Evolutionary conservation across 768 basidiomycete genomes (phyloP).

Genomic region (Holtermanniella nyarrowii): DNA sequence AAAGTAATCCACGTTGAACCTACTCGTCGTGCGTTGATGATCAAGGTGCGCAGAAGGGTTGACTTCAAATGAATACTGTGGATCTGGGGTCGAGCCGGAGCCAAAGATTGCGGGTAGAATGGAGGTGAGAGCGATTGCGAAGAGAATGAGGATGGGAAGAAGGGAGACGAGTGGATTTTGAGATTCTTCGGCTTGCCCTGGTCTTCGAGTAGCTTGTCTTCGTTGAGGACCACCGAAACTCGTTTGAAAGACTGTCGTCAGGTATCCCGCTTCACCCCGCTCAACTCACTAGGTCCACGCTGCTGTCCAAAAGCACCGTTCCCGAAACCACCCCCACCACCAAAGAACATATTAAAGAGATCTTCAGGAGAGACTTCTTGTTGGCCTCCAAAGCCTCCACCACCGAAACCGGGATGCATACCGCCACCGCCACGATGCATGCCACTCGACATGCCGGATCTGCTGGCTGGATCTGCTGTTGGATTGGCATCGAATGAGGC

Average conservation of each 20-base stretch:
- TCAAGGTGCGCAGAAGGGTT: conserved; percentile 53
- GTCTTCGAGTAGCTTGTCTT: conserved; percentile 36
- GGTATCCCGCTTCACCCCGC: conserved; percentile 16
- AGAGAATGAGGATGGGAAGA: conserved; percentile 71
- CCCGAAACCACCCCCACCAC: conserved; percentile 47
- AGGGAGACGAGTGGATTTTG: conserved; percentile 53
- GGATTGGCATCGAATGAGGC: conserved; percentile 62
- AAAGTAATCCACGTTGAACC: conserved; percentile 66
- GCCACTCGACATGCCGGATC: conserved; percentile 55
- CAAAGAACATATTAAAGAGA: conserved; percentile 97
- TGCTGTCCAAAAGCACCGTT: background rate
- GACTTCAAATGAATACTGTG: conserved; percentile 60
- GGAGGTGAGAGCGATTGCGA: conserved; percentile 72
- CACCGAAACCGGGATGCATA: conserved; percentile 25
- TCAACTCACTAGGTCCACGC: conserved; percentile 27
- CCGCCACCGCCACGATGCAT: conserved; percentile 13
- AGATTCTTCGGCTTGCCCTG: conserved; percentile 41
- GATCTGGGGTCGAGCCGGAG: conserved; percentile 62
- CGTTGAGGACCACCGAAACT: conserved; percentile 46
- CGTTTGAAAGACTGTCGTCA: conserved; percentile 65
- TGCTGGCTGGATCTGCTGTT: conserved; percentile 65
- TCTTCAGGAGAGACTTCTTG: conserved; percentile 91
- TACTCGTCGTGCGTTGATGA: conserved; percentile 55
- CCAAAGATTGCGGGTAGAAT: conserved; percentile 66
- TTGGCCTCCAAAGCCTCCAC: conserved; percentile 43